Percentiles rank a stretch among this genome's conserved stretches.
phyloP scores from a whole-genome alignment of 1,284 basidiomycete genomes.

The Ceratobasidium sp. region DNA sequence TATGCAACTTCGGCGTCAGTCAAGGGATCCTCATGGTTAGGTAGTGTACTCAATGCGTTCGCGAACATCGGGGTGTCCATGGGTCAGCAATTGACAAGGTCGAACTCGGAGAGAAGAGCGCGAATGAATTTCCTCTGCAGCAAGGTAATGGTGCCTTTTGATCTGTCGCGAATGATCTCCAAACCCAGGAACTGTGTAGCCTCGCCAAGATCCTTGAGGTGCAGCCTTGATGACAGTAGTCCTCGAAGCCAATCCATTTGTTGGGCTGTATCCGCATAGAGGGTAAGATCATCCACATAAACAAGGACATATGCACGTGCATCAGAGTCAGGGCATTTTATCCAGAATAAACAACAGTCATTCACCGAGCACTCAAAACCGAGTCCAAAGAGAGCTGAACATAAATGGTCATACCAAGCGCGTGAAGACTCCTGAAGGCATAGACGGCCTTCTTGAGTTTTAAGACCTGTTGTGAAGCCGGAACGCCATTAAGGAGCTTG shows the following conservation, averaged over 20 bases:
- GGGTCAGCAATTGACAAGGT: constrained; percentile 45
- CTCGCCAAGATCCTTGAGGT: constrained; percentile 44
- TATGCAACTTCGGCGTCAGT: not conserved
- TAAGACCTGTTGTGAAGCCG: not conserved
- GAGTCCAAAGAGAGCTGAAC: constrained; percentile 40
- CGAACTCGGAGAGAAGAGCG: constrained; percentile 48
- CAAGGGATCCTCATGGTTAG: not conserved
- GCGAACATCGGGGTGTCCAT: constrained; percentile 44
- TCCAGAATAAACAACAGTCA: constrained; percentile 50
- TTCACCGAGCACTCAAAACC: constrained; percentile 47
- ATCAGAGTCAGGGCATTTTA: not conserved
- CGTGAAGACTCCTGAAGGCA: constrained; percentile 47
- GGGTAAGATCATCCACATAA: constrained; percentile 51
- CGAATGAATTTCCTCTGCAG: constrained; percentile 49
- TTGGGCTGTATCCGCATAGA: constrained; percentile 38
- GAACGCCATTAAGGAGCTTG: not conserved
- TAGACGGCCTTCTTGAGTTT: constrained; percentile 44
- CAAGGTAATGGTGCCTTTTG: constrained; percentile 47
- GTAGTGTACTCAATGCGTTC: not conserved
- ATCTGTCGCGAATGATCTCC: constrained; percentile 48
- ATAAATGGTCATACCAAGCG: constrained; percentile 46
- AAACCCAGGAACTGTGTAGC: constrained; percentile 51
- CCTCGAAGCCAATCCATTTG: constrained; percentile 9
- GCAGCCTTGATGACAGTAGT: not conserved
- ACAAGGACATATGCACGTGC: constrained; percentile 44